These are phyloP conservation scores for Amoebophrya sp. DNA, from an alignment of 169 alveolate genomes.

Conservation along the genomic window DNA sequence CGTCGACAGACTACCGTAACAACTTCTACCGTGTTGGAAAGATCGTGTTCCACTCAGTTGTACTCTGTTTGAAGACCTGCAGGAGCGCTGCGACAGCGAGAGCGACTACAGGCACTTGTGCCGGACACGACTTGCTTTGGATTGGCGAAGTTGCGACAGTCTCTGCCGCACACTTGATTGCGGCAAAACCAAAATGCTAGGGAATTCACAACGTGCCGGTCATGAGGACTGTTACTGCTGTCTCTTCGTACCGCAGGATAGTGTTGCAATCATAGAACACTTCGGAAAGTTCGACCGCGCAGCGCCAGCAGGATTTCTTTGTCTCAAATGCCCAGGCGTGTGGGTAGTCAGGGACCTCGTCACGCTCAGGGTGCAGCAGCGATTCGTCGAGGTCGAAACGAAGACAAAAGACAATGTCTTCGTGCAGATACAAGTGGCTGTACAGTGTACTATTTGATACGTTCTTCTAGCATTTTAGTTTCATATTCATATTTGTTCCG, in stretches of 20 bases:
- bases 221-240: not conserved
- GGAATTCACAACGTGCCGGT: not conserved
- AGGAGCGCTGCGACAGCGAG: no score
- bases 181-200: not conserved
- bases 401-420: not conserved
- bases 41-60: no score
- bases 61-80: no score
- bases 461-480: no score
- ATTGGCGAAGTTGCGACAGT: no score
- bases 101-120: no score
- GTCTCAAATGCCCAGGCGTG: not conserved
- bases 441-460: no score
- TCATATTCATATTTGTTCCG: no score
- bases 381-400: not conserved
- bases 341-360: not conserved
- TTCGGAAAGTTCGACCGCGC: slow-evolving; percentile 11
- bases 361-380: not conserved
- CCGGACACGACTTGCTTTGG: no score
- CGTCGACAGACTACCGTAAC: no score
- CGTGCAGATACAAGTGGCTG: not conserved
- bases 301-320: not conserved
- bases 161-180: no score
- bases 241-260: not conserved
- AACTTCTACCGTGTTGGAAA: no score
- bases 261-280: not conserved